phyloP scores from a whole-genome alignment of 768 basidiomycete species.

The Collybia sp. region DNA sequence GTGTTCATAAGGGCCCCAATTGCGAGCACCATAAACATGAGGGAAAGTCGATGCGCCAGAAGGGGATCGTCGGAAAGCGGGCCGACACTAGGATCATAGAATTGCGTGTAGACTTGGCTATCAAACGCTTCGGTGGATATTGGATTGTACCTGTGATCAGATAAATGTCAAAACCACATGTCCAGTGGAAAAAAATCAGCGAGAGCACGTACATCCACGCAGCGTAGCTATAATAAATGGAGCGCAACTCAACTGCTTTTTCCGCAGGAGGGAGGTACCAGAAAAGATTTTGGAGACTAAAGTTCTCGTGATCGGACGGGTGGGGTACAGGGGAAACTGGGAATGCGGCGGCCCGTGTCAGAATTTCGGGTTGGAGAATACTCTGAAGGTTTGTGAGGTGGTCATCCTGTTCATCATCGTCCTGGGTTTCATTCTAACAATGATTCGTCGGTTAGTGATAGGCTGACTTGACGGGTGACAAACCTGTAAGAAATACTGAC shows the following conservation, averaged over 20 bases:
- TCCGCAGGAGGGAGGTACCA: constrained; percentile 67
- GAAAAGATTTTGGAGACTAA: constrained; percentile 51
- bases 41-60: constrained; percentile 54
- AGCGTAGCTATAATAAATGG: constrained; percentile 58
- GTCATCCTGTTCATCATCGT: constrained; percentile 49
- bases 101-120: constrained; percentile 51
- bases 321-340: constrained; percentile 46
- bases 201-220: constrained; percentile 59
- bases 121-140: constrained; percentile 58
- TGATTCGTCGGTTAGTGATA: constrained; percentile 5
- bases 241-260: constrained; percentile 56
- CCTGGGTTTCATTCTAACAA: constrained; percentile 56
- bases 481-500: constrained; percentile 70
- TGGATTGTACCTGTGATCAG: constrained; percentile 55
- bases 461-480: neutral
- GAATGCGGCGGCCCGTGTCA: constrained; percentile 60
- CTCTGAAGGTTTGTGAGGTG: constrained; percentile 44
- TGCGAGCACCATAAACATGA: constrained; percentile 63
- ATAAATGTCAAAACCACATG: constrained; percentile 8
- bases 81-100: constrained; percentile 43
- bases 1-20: constrained; percentile 63
- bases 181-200: neutral
- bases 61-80: constrained; percentile 47
- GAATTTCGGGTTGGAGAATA: constrained; percentile 57
- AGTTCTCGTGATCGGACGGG: constrained; percentile 32